Base-by-base conservation (phyloP, 495 filamentous ascomycete species). In the Lophium mytilinum region DNA sequence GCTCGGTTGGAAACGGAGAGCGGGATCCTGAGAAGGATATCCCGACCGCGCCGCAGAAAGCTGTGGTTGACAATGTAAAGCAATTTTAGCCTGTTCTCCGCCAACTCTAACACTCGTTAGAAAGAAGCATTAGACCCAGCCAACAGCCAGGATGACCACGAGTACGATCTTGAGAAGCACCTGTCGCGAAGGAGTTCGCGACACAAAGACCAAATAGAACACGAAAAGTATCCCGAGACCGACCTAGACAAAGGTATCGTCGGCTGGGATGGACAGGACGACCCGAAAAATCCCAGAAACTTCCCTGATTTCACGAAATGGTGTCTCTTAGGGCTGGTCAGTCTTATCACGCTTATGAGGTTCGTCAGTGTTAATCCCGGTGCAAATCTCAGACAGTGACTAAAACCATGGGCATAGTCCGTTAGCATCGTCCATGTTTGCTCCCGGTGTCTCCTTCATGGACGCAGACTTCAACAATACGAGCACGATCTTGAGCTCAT, bases 401-500 rank as follows among this genome's bases (percentile, higher is more conserved):
- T 37, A 15, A 56, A 18, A 40, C 34, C 14, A 17, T 18, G 35
- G 42, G 18, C 34, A 55, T 1, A 64, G 53, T 36, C 64, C 64
- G 9, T 56, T 68, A 6, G 56, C 65, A 12, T 60, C 58, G 7
- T 61, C 62, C 4, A 65, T 65, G 33, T 57, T 62, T 37, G 65
- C 58, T 11, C 65, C 65, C 12, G 59, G 58, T 1, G 52, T 63
- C 15, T 36, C 58, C 1, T 59, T 60, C 18, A 33, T 63, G 3
- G 57, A 49, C 19, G 10, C 21, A n/a, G 56, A 53, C 1, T 65
- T 68, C 40, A 34, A 61, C 30, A 61, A 59, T 35, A 60, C 64
- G 30, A 72, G 70, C 6, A 71, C 74, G 0, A 78, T 73, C 4
- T 58, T 83, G 8, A 65, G 73, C 0, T 67, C 78, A 0, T 75